Percentiles rank a stretch among this genome's conserved stretches.
These are phyloP conservation scores for Elasticomyces elasticus DNA, from an alignment of 495 filamentous ascomycete species.

Conservation along the genomic window DNA sequence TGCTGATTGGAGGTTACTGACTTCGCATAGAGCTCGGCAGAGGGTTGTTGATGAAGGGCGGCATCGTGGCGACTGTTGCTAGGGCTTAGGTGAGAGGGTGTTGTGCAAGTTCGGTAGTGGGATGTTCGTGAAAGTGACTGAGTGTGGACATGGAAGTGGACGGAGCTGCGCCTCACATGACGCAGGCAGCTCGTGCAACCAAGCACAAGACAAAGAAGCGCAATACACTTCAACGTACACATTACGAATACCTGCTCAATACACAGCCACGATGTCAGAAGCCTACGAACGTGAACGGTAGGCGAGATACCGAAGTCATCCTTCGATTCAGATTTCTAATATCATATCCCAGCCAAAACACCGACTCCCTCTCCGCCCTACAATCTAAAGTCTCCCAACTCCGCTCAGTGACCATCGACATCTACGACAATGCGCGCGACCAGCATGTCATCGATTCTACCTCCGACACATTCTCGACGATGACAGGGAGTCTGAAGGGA, in stretches of 20 bases:
- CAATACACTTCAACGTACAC: too few species aligned
- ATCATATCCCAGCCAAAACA: conserved; percentile 61
- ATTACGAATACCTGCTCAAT: background rate
- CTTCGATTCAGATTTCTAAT: background rate
- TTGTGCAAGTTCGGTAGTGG: too few species aligned
- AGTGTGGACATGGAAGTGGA: too few species aligned
- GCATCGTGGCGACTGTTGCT: conserved; percentile 29
- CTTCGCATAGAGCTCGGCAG: conserved; percentile 56
- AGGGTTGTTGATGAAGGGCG: conserved; percentile 57
- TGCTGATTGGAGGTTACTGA: conserved; percentile 30
- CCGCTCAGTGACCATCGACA: conserved; percentile 94
- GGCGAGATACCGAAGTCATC: conserved; percentile 2
- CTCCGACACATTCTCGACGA: conserved; percentile 55
- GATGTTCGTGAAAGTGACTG: too few species aligned
- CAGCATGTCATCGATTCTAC: conserved; percentile 80
- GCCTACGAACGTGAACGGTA: conserved; percentile 87
- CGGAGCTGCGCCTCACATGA: too few species aligned
- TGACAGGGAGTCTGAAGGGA: conserved; percentile 63
- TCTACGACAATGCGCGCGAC: conserved; percentile 85
- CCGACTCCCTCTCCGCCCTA: conserved; percentile 85
- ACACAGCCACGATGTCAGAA: conserved; percentile 60
- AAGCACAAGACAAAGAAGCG: too few species aligned
- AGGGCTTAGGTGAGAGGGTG: too few species aligned
- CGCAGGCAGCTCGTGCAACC: too few species aligned
- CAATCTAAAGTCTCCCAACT: conserved; percentile 81